Evolutionary conservation across 106 monocot genomes (phyloP).

Genomic region (Dendrobium huoshanense): DNA sequence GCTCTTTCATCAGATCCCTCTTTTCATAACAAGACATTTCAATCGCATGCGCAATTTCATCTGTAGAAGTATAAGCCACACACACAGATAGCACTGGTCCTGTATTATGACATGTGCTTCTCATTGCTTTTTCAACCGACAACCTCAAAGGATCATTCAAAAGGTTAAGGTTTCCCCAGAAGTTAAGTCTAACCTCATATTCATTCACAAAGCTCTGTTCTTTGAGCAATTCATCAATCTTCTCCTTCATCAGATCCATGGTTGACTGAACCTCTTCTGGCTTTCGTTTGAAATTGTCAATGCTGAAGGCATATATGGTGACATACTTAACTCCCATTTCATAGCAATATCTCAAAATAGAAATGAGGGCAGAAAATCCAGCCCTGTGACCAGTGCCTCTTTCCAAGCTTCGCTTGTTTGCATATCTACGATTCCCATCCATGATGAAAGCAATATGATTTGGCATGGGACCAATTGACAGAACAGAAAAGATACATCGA

Average conservation of each 20-base stretch:
- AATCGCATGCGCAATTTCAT: constrained; percentile 31
- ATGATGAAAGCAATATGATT: constrained; percentile 46
- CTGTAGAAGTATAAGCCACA: constrained; percentile 40
- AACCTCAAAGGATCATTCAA: constrained; percentile 18
- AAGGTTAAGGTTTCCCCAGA: constrained; percentile 26
- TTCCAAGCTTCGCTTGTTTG: constrained; percentile 11
- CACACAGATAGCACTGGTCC: constrained; percentile 23
- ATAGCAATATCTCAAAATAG: constrained; percentile 25
- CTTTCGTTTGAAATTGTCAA: constrained; percentile 45
- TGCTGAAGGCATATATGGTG: constrained; percentile 45
- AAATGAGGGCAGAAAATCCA: constrained; percentile 25
- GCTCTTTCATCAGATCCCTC: background rate
- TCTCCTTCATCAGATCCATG: constrained; percentile 40
- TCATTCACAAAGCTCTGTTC: constrained; percentile 21
- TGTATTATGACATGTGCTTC: constrained; percentile 21
- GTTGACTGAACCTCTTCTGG: constrained; percentile 25
- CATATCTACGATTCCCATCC: constrained; percentile 52
- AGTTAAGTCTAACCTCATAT: constrained; percentile 23
- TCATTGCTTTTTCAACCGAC: constrained; percentile 28
- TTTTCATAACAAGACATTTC: constrained; percentile 14
- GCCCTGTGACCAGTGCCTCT: constrained; percentile 5
- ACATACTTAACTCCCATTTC: constrained; percentile 42
- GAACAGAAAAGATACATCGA: background rate
- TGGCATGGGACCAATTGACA: constrained; percentile 26
- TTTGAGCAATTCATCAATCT: constrained; percentile 29